A percentile compares a stretch with the other conserved stretches of the same genome.
Evolutionary conservation across 1,284 basidiomycete species (phyloP).

Genomic region (Lignosus rhinocerotis): DNA sequence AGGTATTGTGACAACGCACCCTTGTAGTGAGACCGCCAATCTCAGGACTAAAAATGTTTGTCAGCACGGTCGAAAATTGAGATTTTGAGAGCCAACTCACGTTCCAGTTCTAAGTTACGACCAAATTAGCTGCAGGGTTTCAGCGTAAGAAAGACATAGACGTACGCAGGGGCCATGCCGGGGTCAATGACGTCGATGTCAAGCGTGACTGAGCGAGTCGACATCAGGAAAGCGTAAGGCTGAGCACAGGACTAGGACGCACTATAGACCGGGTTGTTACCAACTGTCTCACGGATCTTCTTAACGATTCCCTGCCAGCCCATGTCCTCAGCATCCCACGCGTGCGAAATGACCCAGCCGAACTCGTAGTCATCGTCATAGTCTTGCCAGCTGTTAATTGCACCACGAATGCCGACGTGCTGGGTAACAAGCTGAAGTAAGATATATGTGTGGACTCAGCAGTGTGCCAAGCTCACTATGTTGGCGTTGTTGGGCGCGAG

Average conservation of each 20-base stretch:
- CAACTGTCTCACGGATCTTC: slow-evolving; percentile 35
- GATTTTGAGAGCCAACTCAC: too few relatives aligned
- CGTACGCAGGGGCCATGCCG: slow-evolving; percentile 40
- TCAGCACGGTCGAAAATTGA: too few relatives aligned
- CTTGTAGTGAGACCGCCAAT: slow-evolving; percentile 42
- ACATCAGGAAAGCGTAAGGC: neutral
- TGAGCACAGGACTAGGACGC: slow-evolving; percentile 1
- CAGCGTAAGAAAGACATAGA: slow-evolving; percentile 14
- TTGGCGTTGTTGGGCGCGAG: slow-evolving; percentile 39
- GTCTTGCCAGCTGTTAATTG: slow-evolving; percentile 34
- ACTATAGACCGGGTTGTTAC: slow-evolving; percentile 41
- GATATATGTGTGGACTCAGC: neutral
- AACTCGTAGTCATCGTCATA: slow-evolving; percentile 36
- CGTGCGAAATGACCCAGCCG: slow-evolving; percentile 37
- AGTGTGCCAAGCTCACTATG: slow-evolving; percentile 31
- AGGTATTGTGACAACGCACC: slow-evolving; percentile 17
- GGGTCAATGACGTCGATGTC: slow-evolving; percentile 42
- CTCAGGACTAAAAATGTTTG: slow-evolving; percentile 29
- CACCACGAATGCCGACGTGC: slow-evolving; percentile 38
- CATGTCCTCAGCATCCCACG: slow-evolving; percentile 37
- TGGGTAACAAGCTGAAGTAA: slow-evolving; percentile 3
- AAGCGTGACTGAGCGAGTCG: slow-evolving; percentile 28
- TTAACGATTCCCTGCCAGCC: slow-evolving; percentile 37
- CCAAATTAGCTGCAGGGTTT: too few relatives aligned
- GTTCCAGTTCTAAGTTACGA: slow-evolving; percentile 34